Evolutionary conservation across 2,329 filamentous ascomycete species (phyloP).

Genomic region (Neonectria ditissima): DNA sequence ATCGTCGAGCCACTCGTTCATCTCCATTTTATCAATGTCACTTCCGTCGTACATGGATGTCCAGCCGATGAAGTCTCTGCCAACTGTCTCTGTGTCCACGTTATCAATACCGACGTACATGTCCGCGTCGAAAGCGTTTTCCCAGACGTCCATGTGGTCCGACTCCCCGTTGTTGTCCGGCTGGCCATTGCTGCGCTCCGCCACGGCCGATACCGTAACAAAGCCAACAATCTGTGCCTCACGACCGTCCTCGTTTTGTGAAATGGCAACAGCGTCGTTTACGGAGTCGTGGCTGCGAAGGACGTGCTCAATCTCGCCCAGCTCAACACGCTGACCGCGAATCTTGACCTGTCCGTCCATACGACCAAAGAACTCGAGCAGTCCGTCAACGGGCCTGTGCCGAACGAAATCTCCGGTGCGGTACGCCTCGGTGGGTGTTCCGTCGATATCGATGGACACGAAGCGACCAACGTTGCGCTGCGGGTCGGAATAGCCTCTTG

Average conservation of each 20-base stretch:
- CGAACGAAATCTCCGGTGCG: slow-evolving; percentile 33
- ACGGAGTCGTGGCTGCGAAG: background rate
- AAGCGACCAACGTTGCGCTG: background rate
- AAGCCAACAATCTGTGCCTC: slow-evolving; percentile 3
- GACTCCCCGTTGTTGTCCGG: background rate
- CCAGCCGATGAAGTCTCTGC: slow-evolving; percentile 43
- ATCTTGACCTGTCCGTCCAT: slow-evolving; percentile 41
- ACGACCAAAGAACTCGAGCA: slow-evolving; percentile 29
- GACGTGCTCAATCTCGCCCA: slow-evolving; percentile 36
- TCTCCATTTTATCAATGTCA: slow-evolving; percentile 43
- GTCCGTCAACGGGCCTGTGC: slow-evolving; percentile 26
- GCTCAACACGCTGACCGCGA: slow-evolving; percentile 37
- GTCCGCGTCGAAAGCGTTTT: slow-evolving; percentile 25
- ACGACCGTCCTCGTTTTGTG: background rate
- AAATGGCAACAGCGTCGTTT: background rate
- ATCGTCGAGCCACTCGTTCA: slow-evolving; percentile 50
- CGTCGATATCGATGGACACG: background rate
- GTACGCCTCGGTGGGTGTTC: slow-evolving; percentile 9
- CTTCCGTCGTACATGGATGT: slow-evolving; percentile 44
- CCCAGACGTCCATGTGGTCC: slow-evolving; percentile 19
- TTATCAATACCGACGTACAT: slow-evolving; percentile 29
- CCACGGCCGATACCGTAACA: background rate
- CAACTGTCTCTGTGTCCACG: slow-evolving; percentile 25
- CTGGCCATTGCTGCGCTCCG: background rate
- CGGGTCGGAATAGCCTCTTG: background rate